phyloP scores from a whole-genome alignment of 805 yeast species.

The Hanseniaspora lindneri region DNA sequence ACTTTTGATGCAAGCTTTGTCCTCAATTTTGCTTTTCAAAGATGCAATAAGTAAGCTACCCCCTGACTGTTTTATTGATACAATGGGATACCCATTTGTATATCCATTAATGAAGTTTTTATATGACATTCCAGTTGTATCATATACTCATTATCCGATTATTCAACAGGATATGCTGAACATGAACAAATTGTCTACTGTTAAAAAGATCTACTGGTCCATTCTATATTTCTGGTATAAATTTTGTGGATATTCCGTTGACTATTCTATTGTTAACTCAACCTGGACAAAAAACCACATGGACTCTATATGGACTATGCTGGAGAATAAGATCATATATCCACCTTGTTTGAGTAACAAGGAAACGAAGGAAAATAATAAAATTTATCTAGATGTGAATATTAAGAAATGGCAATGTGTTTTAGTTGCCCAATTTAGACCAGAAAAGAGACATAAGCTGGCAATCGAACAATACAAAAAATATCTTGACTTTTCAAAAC shows the following conservation, averaged over 20 bases:
- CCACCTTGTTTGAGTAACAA: conserved; percentile 66
- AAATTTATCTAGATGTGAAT: conserved; percentile 17
- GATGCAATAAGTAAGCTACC: conserved; percentile 57
- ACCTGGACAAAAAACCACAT: conserved; percentile 87
- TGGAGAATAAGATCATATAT: conserved; percentile 43
- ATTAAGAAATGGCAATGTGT: conserved; percentile 31
- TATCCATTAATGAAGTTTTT: conserved; percentile 52
- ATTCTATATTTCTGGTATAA: conserved; percentile 51
- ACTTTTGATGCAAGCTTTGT: conserved; percentile 75
- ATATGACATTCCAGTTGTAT: conserved; percentile 59
- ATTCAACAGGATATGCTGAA: conserved; percentile 78
- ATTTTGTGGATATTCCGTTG: conserved; percentile 53
- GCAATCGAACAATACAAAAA: conserved; percentile 52
- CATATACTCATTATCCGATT: conserved; percentile 92
- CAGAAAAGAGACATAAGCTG: conserved; percentile 80
- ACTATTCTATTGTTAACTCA: conserved; percentile 64
- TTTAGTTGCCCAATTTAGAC: conserved; percentile 79
- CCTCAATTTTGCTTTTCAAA: conserved; percentile 53
- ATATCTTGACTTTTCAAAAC: conserved; percentile 31
- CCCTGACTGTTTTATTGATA: conserved; percentile 90
- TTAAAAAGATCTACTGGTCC: conserved; percentile 61
- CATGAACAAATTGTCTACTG: conserved; percentile 28
- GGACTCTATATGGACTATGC: conserved; percentile 44
- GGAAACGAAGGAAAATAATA: conserved; percentile 12
- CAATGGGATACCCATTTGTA: conserved; percentile 85